phyloP scores from a whole-genome alignment of 2,329 filamentous ascomycete species.

The Neopestalotiopsis sp. region DNA sequence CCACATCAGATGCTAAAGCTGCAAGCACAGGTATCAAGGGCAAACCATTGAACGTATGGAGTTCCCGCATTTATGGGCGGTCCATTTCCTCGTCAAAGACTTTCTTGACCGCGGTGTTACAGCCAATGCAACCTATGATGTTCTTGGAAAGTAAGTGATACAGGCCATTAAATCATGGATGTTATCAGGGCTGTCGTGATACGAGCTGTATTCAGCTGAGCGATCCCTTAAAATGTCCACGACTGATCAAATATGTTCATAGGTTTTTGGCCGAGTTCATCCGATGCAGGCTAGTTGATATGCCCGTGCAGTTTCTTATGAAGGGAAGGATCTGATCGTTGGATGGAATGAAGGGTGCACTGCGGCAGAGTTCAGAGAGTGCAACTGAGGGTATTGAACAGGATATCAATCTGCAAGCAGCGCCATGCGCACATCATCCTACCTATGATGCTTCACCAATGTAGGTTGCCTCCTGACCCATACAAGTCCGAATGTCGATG shows the following conservation, averaged over 20 bases:
- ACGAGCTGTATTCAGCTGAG: background rate
- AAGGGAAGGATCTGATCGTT: slow-evolving; percentile 16
- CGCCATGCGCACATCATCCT: too few relatives aligned
- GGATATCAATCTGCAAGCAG: too few relatives aligned
- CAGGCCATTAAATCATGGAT: slow-evolving; percentile 20
- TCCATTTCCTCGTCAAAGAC: slow-evolving; percentile 47
- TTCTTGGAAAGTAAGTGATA: slow-evolving; percentile 44
- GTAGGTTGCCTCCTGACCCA: too few relatives aligned
- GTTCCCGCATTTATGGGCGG: slow-evolving; percentile 26
- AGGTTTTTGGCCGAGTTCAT: slow-evolving; percentile 49
- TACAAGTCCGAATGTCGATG: too few relatives aligned
- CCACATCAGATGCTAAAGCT: background rate
- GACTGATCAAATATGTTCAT: background rate
- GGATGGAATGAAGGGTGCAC: too few relatives aligned
- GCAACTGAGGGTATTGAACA: too few relatives aligned
- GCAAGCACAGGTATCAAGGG: slow-evolving; percentile 7
- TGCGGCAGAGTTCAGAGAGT: too few relatives aligned
- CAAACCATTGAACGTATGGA: slow-evolving; percentile 19
- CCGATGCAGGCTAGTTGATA: slow-evolving; percentile 13
- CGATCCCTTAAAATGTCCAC: background rate
- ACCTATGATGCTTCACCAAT: background rate
- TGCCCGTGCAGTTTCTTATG: slow-evolving; percentile 18
- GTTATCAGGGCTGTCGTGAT: too few relatives aligned
- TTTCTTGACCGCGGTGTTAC: slow-evolving; percentile 50
- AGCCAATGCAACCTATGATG: slow-evolving; percentile 47